Percentiles rank a stretch among this genome's conserved stretches.
phyloP scores from a whole-genome alignment of 176 grass and related monocot species.

The Bolboschoenus planiculmis region DNA sequence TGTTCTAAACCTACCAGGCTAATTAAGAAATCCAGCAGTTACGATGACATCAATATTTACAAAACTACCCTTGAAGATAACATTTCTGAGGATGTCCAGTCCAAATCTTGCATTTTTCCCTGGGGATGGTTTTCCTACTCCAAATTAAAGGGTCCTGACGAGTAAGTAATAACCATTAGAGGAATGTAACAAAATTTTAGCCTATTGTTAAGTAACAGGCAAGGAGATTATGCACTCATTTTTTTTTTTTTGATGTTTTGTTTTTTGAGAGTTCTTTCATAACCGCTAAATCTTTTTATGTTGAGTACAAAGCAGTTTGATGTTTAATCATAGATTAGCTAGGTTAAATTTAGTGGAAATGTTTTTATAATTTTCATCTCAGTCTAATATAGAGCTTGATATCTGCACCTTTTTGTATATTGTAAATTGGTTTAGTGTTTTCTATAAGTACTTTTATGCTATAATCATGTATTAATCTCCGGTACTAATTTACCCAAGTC shows the following conservation, averaged over 20 bases:
- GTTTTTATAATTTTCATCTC: neutral
- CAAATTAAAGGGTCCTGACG: conserved; percentile 23
- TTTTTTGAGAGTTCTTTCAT: too few relatives aligned
- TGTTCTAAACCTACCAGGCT: neutral
- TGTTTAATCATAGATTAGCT: conserved; percentile 2
- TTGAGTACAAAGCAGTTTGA: neutral
- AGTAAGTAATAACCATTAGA: neutral
- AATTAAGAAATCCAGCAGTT: conserved; percentile 35
- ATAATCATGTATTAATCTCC: neutral
- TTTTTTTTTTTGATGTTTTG: neutral
- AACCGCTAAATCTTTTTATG: neutral
- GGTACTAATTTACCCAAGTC: neutral
- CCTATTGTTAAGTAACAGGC: neutral
- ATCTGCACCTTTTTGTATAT: neutral
- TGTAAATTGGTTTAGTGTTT: neutral
- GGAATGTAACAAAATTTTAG: neutral
- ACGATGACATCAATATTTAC: neutral
- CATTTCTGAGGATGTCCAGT: neutral
- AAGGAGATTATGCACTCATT: neutral
- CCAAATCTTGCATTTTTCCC: conserved; percentile 23
- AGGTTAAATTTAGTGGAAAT: neutral
- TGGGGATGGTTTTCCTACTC: conserved; percentile 51
- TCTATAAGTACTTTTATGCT: neutral
- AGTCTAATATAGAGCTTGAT: neutral
- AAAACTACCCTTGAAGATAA: neutral